Base-by-base conservation (phyloP, 768 basidiomycete species). In the Lentinula sp. region DNA sequence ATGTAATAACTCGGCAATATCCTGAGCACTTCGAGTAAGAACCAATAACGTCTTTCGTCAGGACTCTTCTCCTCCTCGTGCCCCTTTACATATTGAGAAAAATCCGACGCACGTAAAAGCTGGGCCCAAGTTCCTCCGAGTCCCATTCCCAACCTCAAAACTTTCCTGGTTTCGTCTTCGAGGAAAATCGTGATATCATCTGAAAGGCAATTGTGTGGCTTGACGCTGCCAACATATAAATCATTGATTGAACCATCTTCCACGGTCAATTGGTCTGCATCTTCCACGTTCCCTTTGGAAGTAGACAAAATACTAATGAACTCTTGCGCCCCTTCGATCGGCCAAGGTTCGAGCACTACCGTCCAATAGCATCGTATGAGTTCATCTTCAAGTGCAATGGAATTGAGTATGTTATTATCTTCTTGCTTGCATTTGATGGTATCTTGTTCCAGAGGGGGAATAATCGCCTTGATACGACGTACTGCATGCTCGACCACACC, bases 41-140 rank as follows among this genome's bases (percentile, higher is more conserved):
- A 88, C 86, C 87, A 87, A 60, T 76, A 83, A 51, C 65, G 63
- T 66, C 49, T 66, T 60, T 28, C 61, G 67, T 59, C 64, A 61
- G 49, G 66, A 57, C 52, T 62, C 63, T 68, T 71, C 60, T 67
- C 66, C 46, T 57, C 59, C 0, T 39, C 65, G 6, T 53, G 57
- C 1, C 58, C 64, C 13, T 63, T 61, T 0, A 52, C 57, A 32
- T 60, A 67, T 43, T 43, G 13, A 56, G 20, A 15, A 50, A 63
- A 54, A 10, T 69, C 60, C 52, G 65, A 68, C 59, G 70, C 68
- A 35, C 83, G 78, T 33, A 73, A 83, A 12, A 90, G 76, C 72
- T 92, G 88, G 20, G 90, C 82, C 82, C 85, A 91, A 50, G 84
- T 81, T 18, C 82, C 87, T 3, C 79, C 80, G 13, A 91, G 64